Evolutionary conservation across 83 land plant species (phyloP), one percentile per base, ranked within the genome.

Genomic region (Isoetes engelmannii): DNA sequence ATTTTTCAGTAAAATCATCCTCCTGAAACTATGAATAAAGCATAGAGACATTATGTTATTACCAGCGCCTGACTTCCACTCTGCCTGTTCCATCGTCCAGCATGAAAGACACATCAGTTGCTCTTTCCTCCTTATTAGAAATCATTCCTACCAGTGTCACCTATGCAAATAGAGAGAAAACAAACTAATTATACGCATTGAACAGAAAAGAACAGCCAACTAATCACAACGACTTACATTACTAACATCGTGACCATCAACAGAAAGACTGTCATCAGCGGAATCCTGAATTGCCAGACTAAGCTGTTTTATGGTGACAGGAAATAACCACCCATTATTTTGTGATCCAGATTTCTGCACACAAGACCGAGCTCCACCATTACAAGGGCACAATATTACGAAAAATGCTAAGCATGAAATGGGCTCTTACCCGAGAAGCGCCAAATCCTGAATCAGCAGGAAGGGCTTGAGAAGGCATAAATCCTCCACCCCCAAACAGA

Each of bases 401-500:
- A 4, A 37, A 6, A 62, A 62, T 10, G 6, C 1, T 43, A 62
- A 12, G 44, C 3, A 7, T 15, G 6, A 62, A 7, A 19, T 62
- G 45, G 19, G 37, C 48, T 3, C 72, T 67, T 49, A 74, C 86
- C 69, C 81, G 81, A 65, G 80, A 20, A 44, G 80, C 20, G 49
- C 85, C 75, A 50, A 79, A 71, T 4, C 77, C 67, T 13, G 67
- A 68, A 28, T 77, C 86, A 66, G 83, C 64, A 58, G 83, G 44
- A 51, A 77, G 84, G 51, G 80, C 56, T 81, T 87, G 96, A 44
- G 98, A 90, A 37, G 98, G 96, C 98, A 93, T 93, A 82, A 90
- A 93, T 4, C 98, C 98, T 47, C 96, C 98, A 45, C 98, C 96
- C 63, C 89, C 74, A 77, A 93, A 93, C 71, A 90, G 85, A 17